Evolutionary conservation across 495 filamentous ascomycete genomes (phyloP), one percentile per base, ranked within the genome.

Genomic region (Pseudotulostoma volvatum): DNA sequence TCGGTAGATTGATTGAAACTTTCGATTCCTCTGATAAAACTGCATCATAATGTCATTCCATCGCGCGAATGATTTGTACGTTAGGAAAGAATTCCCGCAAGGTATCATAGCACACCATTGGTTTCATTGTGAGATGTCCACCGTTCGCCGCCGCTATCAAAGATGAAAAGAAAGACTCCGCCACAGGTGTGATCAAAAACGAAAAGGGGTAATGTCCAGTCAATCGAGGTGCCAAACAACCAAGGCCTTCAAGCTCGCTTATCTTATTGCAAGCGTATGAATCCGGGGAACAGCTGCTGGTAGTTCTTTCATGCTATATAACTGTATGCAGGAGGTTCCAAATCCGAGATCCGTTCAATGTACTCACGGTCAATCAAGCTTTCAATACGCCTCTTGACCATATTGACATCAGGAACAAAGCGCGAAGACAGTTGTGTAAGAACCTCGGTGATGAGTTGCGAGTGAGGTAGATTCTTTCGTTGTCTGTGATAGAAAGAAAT

Each of bases 381-480:
- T 54, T 99, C 90, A 41, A 99, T 84, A n/a, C 81, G 74, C 51
- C 74, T 77, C 65, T 99, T 99, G 60, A 96, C 79, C 69, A 96
- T 82, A 30, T 69, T 67, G 21, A 95, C 67, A 42, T 96, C 88
- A 0, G 90, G 92, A 41, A 78, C 77, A 63, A 99, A 99, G 37
- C 87, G 78, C 17, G 63, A 52, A 1, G 72, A 64, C 2, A 96
- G 66, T 52, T 93, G 84, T 33, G 68, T 64, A 40, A 99, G 77
- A 8, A 90, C 83, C 58, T 96, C 92, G 17, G 68, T 74, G 34
- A 90, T 72, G 21, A 99, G 74, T 38, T 85, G 73, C 18, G 79
- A 74, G 51, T 99, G 92, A 2, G 63, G 56, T 17, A 93, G 68
- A 33, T 76, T 66, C 51, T 94, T 96, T 35, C 90, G 83, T 76